A percentile compares a stretch with the other conserved stretches of the same genome.
Evolutionary conservation across 225 moss, liverwort and hornwort species (phyloP).

Genomic region (Pseudisothecium myosuroides): DNA sequence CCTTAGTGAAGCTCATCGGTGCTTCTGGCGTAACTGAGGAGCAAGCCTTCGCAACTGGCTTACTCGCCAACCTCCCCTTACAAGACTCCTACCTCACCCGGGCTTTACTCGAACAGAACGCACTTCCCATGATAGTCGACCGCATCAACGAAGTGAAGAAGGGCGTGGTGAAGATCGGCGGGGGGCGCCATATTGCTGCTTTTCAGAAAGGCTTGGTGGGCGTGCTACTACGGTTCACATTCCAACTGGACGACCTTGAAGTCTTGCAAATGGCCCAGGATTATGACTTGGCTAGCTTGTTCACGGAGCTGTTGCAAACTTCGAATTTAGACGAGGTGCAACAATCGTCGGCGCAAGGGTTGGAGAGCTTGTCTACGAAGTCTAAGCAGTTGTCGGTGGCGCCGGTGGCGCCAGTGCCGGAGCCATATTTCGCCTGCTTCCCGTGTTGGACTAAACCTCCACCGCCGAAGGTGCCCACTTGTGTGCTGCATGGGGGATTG

Average conservation of each 20-base stretch:
- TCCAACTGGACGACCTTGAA: conserved; percentile 15
- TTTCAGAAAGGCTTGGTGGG: conserved; percentile 55
- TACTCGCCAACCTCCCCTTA: conserved; percentile 33
- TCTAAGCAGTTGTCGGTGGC: conserved; percentile 31
- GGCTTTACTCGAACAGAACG: conserved; percentile 28
- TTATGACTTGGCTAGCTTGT: conserved; percentile 21
- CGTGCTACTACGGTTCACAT: conserved; percentile 45
- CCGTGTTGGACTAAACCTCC: conserved; percentile 25
- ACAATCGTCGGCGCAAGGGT: conserved; percentile 23
- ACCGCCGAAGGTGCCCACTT: conserved; percentile 24
- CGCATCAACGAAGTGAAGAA: conserved; percentile 35
- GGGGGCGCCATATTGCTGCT: conserved; percentile 20
- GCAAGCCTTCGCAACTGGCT: conserved; percentile 30
- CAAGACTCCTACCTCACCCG: conserved; percentile 35
- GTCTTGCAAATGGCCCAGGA: conserved; percentile 4
- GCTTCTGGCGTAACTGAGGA: conserved; percentile 29
- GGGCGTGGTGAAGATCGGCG: conserved; percentile 44
- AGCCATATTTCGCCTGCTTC: background rate
- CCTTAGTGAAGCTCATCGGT: conserved; percentile 30
- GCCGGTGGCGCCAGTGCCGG: background rate
- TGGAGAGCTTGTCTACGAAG: conserved; percentile 62
- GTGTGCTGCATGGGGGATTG: conserved; percentile 47
- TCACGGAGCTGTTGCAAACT: conserved; percentile 32
- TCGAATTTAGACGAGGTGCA: conserved; percentile 46
- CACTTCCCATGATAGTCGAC: conserved; percentile 19